Percentiles rank a stretch among this genome's conserved stretches.
These are phyloP conservation scores for Berkeleyomyces basicola DNA, from an alignment of 2,329 filamentous ascomycete species.

Conservation along the genomic window DNA sequence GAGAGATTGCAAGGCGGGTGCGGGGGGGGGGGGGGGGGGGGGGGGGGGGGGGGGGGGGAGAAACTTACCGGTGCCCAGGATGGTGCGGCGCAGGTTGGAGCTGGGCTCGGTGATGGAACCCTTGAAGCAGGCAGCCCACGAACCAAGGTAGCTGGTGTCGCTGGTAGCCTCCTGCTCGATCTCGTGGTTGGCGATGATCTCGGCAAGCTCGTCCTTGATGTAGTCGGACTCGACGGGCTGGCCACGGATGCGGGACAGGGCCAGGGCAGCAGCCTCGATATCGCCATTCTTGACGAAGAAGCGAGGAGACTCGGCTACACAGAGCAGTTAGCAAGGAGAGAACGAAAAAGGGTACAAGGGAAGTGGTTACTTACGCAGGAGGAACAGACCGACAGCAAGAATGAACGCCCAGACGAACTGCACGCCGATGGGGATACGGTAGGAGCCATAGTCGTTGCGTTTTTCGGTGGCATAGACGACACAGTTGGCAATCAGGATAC, in stretches of 20 bases:
- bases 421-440: slow-evolving; percentile 65
- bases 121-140: slow-evolving; percentile 53
- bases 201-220: slow-evolving; percentile 62
- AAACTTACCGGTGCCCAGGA: slow-evolving; percentile 42
- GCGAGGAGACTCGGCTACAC: slow-evolving; percentile 57
- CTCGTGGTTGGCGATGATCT: slow-evolving; percentile 80
- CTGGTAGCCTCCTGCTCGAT: slow-evolving; percentile 61
- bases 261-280: slow-evolving; percentile 43
- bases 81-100: slow-evolving; percentile 53
- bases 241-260: slow-evolving; percentile 54
- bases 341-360: not conserved
- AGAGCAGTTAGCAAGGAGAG: not conserved
- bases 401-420: slow-evolving; percentile 72
- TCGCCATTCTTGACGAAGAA: slow-evolving; percentile 69
- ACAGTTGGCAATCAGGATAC: slow-evolving; percentile 56
- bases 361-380: slow-evolving; percentile 35
- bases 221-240: slow-evolving; percentile 56
- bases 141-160: slow-evolving; percentile 43
- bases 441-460: slow-evolving; percentile 45
- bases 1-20: not conserved
- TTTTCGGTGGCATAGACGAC: slow-evolving; percentile 57
- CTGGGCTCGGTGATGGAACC: slow-evolving; percentile 45
- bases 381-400: slow-evolving; percentile 51
- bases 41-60: not conserved
- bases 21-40: not conserved